A percentile compares a stretch with the other conserved stretches of the same genome.
These are phyloP conservation scores for Hypericum androsaemum DNA, from an alignment of 345 rosid genomes.

Conservation along the genomic window DNA sequence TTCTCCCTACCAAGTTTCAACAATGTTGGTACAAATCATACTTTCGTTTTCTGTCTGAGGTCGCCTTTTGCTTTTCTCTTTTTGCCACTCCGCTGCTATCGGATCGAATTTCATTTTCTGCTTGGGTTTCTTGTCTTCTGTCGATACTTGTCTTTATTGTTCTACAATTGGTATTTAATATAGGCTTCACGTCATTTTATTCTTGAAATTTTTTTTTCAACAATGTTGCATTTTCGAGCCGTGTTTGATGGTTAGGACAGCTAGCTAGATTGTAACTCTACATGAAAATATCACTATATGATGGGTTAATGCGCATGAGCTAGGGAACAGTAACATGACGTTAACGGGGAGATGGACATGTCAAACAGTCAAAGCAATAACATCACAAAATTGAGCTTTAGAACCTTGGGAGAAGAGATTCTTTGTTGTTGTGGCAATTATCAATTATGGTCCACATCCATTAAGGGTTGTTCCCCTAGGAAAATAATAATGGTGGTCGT, in stretches of 20 bases:
- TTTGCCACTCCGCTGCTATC: not conserved
- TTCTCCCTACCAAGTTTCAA: too few species aligned
- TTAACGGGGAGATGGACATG: conserved; percentile 1
- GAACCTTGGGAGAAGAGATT: not conserved
- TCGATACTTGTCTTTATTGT: too few species aligned
- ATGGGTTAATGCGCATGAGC: not conserved
- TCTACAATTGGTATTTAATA: too few species aligned
- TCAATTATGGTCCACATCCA: conserved; percentile 36
- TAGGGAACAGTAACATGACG: conserved; percentile 6
- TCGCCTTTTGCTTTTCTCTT: not conserved
- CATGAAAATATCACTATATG: not conserved
- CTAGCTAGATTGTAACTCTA: not conserved
- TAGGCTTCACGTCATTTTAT: too few species aligned
- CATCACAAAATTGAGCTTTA: conserved; percentile 11
- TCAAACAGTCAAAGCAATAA: conserved; percentile 7
- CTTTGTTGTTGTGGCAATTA: conserved; percentile 8
- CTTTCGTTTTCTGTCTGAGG: not conserved
- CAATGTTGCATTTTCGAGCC: conserved; percentile 1
- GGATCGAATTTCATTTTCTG: too few species aligned
- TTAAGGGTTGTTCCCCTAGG: conserved; percentile 22
- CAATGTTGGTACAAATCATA: not conserved
- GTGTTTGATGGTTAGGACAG: conserved; percentile 3
- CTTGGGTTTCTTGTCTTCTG: too few species aligned
- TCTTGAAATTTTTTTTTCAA: not conserved
- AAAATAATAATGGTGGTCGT: conserved; percentile 10